Evolutionary conservation across 192 early-diverging fungal genomes (phyloP), one percentile per base, ranked within the genome.

Genomic region (Linnemannia zychae): DNA sequence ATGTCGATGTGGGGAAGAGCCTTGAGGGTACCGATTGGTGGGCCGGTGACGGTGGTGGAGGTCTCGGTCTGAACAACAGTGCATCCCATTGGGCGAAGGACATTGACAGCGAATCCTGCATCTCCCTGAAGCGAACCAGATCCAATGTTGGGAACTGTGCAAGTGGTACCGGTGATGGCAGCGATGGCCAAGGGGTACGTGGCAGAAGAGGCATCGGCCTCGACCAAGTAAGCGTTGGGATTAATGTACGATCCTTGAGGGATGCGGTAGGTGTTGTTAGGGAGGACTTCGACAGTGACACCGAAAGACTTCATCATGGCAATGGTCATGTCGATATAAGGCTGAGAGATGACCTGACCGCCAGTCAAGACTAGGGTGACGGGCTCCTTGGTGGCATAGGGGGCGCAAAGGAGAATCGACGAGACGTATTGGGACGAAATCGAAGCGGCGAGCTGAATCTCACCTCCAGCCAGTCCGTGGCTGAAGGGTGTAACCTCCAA

Each of bases 271-370:
- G 91, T 93, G 87, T 96, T 98, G 70, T 92, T 89, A 44, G 92
- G 87, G 3, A 95, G 76, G 28, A 95, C 91, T 78, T 94, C 88
- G 66, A 98, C 96, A 9, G 88, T 71, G 73, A 96, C 91, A 52
- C 98, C 98, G 83, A 99, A 99, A 28, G 95, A 93, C 72, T 91
- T 91, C 98, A 99, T 99, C 98, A 99, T 99, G 44, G 96, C 93
- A 63, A 98, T 94, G 7, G 98, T 99, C 98, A 99, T 99, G 88
- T 99, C 98, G 79, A 99, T 99, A 89, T 99, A 99, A 15, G 96
- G 97, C 84, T 98, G 97, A 48, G 97, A 98, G 67, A 99, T 96
- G 38, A 99, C 98, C 75, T 97, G 93, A 49, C 97, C 98, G 68
- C 97, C 98, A 24, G 93, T 93, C 33, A 99, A 90, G 69, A 92